Percentiles rank a stretch among this genome's conserved stretches.
phyloP scores from a whole-genome alignment of 306 rosid genomes.

The Quercus gilva region DNA sequence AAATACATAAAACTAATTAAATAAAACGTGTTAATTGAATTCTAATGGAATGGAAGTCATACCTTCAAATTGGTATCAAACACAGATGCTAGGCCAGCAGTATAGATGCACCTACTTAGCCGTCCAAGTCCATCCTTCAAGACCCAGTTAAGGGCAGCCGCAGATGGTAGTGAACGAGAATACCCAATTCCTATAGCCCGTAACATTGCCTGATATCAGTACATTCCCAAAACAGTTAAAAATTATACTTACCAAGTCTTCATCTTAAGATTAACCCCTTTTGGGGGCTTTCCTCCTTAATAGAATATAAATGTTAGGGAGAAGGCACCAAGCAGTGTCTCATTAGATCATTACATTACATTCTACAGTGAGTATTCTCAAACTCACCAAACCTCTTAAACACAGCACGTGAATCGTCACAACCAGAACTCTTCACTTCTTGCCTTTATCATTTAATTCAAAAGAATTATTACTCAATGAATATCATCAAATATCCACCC shows the following conservation, averaged over 20 bases:
- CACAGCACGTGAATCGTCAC: neutral
- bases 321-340: neutral
- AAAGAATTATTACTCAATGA: no score
- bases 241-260: constrained; percentile 16
- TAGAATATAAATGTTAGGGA: neutral
- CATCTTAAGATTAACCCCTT: neutral
- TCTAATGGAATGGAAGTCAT: constrained; percentile 7
- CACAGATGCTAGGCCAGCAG: constrained; percentile 84
- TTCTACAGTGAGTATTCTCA: neutral
- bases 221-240: constrained; percentile 22
- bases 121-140: constrained; percentile 93
- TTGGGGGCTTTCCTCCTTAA: neutral
- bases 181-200: constrained; percentile 87
- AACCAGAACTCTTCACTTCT: no score
- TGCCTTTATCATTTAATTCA: no score
- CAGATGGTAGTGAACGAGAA: constrained; percentile 80
- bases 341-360: neutral
- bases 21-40: neutral
- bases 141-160: constrained; percentile 94
- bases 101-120: constrained; percentile 79
- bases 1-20: neutral
- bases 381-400: neutral
- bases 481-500: no score
- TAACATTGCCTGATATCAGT: constrained; percentile 79
- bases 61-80: constrained; percentile 95